Evolutionary conservation across 345 rosid species (phyloP).

Genomic region (Pistacia atlantica): DNA sequence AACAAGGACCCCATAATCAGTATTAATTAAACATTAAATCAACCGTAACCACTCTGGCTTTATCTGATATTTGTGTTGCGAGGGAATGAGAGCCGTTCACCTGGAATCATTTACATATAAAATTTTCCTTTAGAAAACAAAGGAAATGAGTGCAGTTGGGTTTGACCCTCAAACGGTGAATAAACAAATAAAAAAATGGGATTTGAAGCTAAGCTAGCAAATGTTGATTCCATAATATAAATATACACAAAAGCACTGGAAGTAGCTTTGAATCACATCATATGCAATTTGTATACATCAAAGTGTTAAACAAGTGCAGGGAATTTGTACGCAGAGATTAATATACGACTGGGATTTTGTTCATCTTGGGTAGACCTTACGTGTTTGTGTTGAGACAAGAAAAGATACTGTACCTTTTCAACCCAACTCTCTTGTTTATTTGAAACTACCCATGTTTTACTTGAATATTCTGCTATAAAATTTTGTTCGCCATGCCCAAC

Average conservation of each 20-base stretch:
- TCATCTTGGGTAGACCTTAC: neutral
- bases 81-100: conserved; percentile 33
- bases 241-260: conserved; percentile 11
- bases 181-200: neutral
- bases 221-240: conserved; percentile 20
- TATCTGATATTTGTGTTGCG: neutral
- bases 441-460: neutral
- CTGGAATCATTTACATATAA: conserved; percentile 19
- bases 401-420: neutral
- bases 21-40: neutral
- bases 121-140: neutral
- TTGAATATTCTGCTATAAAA: neutral
- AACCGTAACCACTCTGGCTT: neutral
- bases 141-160: conserved; percentile 11
- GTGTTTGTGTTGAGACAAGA: neutral
- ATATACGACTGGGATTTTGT: neutral
- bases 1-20: conserved; percentile 30
- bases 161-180: conserved; percentile 4
- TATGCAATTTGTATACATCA: neutral
- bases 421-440: neutral
- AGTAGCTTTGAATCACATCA: conserved; percentile 22
- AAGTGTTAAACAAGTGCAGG: neutral
- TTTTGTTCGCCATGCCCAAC: neutral
- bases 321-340: neutral
- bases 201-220: neutral